These are phyloP conservation scores for Sodiomyces alkalinus DNA, from an alignment of 2,329 filamentous ascomycete species.

Conservation along the genomic window DNA sequence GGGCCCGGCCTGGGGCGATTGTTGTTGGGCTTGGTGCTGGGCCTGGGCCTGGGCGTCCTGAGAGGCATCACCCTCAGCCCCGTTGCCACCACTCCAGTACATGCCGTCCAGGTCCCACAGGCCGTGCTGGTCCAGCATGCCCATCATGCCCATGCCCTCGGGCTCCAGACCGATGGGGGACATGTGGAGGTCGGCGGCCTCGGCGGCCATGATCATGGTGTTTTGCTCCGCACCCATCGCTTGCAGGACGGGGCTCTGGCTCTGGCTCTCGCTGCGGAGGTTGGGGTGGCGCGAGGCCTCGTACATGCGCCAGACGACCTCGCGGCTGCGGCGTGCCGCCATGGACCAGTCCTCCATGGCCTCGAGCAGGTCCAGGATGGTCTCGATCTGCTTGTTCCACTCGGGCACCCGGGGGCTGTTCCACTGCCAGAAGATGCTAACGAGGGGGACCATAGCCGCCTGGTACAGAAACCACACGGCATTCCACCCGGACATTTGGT, in stretches of 20 bases:
- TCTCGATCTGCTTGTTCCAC: slow-evolving; percentile 43
- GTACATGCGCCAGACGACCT: slow-evolving; percentile 49
- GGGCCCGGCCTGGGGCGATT: too few relatives aligned
- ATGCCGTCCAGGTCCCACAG: slow-evolving; percentile 42
- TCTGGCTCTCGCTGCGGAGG: slow-evolving; percentile 13
- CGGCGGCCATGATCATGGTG: slow-evolving; percentile 18
- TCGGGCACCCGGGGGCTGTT: slow-evolving; percentile 29
- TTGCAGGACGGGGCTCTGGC: slow-evolving; percentile 9
- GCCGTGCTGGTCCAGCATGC: slow-evolving; percentile 36
- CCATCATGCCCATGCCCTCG: slow-evolving; percentile 34
- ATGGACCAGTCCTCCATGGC: slow-evolving; percentile 51
- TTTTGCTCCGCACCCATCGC: slow-evolving; percentile 16
- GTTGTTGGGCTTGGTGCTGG: slow-evolving; percentile 1
- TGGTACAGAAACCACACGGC: slow-evolving; percentile 73
- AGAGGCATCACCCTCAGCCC: slow-evolving; percentile 8
- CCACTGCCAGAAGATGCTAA: slow-evolving; percentile 58
- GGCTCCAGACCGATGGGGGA: slow-evolving; percentile 35
- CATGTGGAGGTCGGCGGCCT: slow-evolving; percentile 27
- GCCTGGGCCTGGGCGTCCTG: slow-evolving; percentile 3
- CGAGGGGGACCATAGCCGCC: slow-evolving; percentile 62
- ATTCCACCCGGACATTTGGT: slow-evolving; percentile 69
- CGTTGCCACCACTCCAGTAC: slow-evolving; percentile 31
- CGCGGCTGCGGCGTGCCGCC: slow-evolving; percentile 44
- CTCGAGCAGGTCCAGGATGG: slow-evolving; percentile 43
- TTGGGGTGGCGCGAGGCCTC: slow-evolving; percentile 33